These are phyloP conservation scores for Colletotrichum sp. DNA, from an alignment of 2,329 filamentous ascomycete genomes.

Conservation along the genomic window DNA sequence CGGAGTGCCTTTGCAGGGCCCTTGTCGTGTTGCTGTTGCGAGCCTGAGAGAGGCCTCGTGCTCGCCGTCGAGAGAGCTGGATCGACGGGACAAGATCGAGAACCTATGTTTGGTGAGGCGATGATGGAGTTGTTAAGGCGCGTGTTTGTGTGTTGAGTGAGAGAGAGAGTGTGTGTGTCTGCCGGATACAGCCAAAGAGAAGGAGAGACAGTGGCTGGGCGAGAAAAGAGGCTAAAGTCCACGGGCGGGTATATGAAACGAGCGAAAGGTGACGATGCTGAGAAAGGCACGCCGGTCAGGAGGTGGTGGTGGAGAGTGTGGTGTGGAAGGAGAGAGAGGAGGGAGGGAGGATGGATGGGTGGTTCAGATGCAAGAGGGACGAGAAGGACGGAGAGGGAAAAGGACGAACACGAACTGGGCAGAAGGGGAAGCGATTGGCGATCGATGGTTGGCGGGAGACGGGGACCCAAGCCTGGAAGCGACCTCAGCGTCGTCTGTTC, in stretches of 20 bases:
- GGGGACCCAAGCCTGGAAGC: conserved; percentile 20
- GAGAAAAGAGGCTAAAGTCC: conserved; percentile 21
- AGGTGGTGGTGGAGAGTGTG: conserved; percentile 11
- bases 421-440: conserved; percentile 22
- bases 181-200: conserved; percentile 22
- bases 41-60: conserved; percentile 9
- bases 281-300: conserved; percentile 22
- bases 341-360: conserved; percentile 7
- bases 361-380: conserved; percentile 4
- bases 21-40: not conserved
- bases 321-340: conserved; percentile 10
- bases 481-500: conserved; percentile 20
- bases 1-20: conserved; percentile 25
- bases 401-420: conserved; percentile 18
- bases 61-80: not conserved
- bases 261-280: conserved; percentile 25
- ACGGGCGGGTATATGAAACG: conserved; percentile 30
- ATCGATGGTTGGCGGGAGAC: conserved; percentile 22
- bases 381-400: conserved; percentile 15
- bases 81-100: not conserved
- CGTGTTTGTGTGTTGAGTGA: conserved; percentile 3
- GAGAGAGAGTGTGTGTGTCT: conserved; percentile 4
- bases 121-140: not conserved
- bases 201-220: conserved; percentile 23
- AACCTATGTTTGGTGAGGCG: conserved; percentile 3